phyloP scores from a whole-genome alignment of 805 yeast genomes.

The Brettanomyces naardenensis region DNA sequence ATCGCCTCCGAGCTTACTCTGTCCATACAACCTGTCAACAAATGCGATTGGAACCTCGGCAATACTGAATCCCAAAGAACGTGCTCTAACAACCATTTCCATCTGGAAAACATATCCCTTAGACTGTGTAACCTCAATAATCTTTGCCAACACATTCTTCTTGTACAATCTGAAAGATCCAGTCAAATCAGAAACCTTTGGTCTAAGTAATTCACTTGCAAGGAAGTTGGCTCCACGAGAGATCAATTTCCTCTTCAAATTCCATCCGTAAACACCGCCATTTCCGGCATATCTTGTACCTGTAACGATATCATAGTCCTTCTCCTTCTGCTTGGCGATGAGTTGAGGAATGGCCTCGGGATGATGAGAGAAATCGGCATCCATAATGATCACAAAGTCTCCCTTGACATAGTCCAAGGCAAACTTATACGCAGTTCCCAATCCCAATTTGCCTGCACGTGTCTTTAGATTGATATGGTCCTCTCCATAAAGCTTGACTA shows the following conservation, averaged over 20 bases:
- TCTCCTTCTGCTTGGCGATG: constrained; percentile 51
- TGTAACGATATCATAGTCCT: constrained; percentile 41
- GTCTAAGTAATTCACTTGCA: constrained; percentile 64
- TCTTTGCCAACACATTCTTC: constrained; percentile 56
- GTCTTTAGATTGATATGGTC: constrained; percentile 59
- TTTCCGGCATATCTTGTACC: constrained; percentile 69
- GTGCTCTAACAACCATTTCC: constrained; percentile 84
- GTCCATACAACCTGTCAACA: constrained; percentile 75
- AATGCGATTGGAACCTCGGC: constrained; percentile 76
- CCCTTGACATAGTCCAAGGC: constrained; percentile 68
- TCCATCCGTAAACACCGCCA: constrained; percentile 85
- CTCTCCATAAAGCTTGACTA: constrained; percentile 48
- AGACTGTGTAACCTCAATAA: constrained; percentile 59
- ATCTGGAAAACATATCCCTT: constrained; percentile 82
- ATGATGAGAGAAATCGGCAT: constrained; percentile 77
- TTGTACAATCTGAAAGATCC: constrained; percentile 73
- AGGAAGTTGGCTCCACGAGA: constrained; percentile 76
- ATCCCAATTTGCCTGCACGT: constrained; percentile 69
- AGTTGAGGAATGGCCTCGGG: constrained; percentile 75
- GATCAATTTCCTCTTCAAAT: constrained; percentile 67
- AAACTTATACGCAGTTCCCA: constrained; percentile 76
- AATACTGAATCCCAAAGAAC: constrained; percentile 61
- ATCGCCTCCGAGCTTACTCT: constrained; percentile 71
- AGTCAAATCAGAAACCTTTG: constrained; percentile 65
- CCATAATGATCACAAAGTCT: constrained; percentile 73